A percentile compares a stretch with the other conserved stretches of the same genome.
phyloP scores from a whole-genome alignment of 768 basidiomycete species.

The Serendipita sp. region DNA sequence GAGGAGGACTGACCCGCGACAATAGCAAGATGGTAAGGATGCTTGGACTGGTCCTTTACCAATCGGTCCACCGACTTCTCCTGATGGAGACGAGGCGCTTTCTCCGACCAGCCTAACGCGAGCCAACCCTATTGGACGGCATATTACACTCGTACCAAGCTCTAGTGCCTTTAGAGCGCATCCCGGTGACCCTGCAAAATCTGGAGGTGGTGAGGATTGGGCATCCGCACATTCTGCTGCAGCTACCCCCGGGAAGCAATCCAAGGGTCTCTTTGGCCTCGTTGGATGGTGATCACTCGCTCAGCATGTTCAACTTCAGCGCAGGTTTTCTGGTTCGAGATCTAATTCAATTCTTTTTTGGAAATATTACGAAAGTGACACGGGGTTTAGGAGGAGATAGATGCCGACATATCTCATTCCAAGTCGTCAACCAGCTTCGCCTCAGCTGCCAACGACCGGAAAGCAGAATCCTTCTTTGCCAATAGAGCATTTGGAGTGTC shows the following conservation, averaged over 20 bases:
- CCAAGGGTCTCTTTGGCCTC: background rate
- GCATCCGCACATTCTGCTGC: background rate
- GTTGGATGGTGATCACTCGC: background rate
- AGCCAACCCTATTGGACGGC: background rate
- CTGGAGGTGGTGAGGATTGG: background rate
- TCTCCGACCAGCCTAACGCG: background rate
- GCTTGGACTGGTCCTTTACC: background rate
- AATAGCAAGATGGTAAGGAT: background rate
- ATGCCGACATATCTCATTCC: background rate
- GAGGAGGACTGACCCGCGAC: background rate
- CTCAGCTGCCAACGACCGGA: conserved; percentile 47
- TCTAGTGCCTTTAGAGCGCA: background rate
- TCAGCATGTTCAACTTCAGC: background rate
- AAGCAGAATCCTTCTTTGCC: conserved; percentile 35
- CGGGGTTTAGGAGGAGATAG: no score
- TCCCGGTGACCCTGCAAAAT: background rate
- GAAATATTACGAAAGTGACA: no score
- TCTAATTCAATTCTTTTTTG: no score
- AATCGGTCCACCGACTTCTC: background rate
- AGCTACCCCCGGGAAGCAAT: background rate
- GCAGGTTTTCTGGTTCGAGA: no score
- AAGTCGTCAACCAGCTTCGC: conserved; percentile 26
- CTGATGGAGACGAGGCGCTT: background rate
- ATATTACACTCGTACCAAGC: background rate
- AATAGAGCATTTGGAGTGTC: conserved; percentile 54